phyloP scores from a whole-genome alignment of 768 basidiomycete genomes.

The Mycena crocata region DNA sequence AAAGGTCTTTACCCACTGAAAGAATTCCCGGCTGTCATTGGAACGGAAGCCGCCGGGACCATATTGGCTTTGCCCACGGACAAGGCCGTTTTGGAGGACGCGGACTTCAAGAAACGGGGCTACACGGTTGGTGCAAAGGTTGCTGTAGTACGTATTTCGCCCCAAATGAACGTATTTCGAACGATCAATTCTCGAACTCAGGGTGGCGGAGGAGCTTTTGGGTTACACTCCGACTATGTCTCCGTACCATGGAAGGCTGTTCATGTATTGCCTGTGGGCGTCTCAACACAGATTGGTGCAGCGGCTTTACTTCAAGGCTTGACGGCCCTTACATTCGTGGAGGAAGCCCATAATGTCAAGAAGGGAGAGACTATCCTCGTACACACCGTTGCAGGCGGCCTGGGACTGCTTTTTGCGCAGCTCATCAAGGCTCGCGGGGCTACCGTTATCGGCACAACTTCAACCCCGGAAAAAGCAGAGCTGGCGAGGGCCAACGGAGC shows the following conservation, averaged over 20 bases:
- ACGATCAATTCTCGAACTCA: neutral
- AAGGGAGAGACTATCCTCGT: conserved; percentile 84
- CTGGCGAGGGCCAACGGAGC: conserved; percentile 85
- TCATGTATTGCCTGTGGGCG: conserved; percentile 70
- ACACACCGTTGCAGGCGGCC: conserved; percentile 92
- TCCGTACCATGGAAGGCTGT: conserved; percentile 62
- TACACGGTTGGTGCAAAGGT: conserved; percentile 80
- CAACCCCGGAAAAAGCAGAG: conserved; percentile 84
- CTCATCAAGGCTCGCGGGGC: conserved; percentile 80
- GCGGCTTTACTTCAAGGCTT: conserved; percentile 79
- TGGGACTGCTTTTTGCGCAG: conserved; percentile 79
- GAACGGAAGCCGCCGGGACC: conserved; percentile 83
- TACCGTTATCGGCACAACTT: conserved; percentile 93
- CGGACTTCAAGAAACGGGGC: conserved; percentile 71
- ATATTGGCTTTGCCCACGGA: conserved; percentile 83
- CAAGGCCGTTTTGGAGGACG: conserved; percentile 64
- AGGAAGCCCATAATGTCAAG: conserved; percentile 88
- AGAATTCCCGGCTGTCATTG: conserved; percentile 74
- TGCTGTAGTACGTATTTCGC: conserved; percentile 63
- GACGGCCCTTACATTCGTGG: conserved; percentile 81
- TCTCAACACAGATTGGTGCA: conserved; percentile 73
- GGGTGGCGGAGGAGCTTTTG: conserved; percentile 24
- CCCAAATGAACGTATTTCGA: neutral
- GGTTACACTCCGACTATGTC: conserved; percentile 23
- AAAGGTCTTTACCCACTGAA: conserved; percentile 72